These are phyloP conservation scores for Aspergillus latus DNA, from an alignment of 2,329 filamentous ascomycete species.

Conservation along the genomic window DNA sequence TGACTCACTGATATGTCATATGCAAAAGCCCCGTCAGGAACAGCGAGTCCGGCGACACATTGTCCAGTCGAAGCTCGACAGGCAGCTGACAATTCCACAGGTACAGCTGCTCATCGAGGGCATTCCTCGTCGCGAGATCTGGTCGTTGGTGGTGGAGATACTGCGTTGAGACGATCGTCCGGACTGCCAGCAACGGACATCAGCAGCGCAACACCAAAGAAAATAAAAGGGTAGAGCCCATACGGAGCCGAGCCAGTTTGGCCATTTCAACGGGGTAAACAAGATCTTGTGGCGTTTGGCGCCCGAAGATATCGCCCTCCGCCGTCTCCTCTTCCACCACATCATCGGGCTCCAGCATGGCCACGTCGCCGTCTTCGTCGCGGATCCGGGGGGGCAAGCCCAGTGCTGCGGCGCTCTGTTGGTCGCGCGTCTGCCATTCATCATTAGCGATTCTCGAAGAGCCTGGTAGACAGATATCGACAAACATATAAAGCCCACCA, in stretches of 20 bases:
- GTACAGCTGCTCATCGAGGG: constrained; percentile 34
- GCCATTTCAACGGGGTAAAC: constrained; percentile 41
- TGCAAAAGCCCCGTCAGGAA: constrained; percentile 46
- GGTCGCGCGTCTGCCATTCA: constrained; percentile 44
- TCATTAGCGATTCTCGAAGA: neutral
- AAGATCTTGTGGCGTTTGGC: constrained; percentile 35
- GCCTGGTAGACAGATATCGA: neutral
- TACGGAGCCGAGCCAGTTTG: constrained; percentile 40
- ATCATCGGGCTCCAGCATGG: constrained; percentile 39
- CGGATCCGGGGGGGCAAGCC: constrained; percentile 51
- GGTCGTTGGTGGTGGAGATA: constrained; percentile 30
- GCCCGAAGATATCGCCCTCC: constrained; percentile 29
- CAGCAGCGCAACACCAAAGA: neutral
- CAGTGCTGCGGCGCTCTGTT: constrained; percentile 47
- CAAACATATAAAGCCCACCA: constrained; percentile 56
- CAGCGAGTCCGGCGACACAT: constrained; percentile 31
- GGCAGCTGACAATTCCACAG: constrained; percentile 44
- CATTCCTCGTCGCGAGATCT: constrained; percentile 24
- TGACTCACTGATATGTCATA: constrained; percentile 47
- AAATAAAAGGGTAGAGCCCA: neutral
- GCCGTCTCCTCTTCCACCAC: constrained; percentile 36
- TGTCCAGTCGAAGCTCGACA: constrained; percentile 33
- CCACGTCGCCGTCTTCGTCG: constrained; percentile 52
- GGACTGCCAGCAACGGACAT: neutral
- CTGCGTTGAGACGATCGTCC: constrained; percentile 38